Conservation (phyloP, 257 asterid genomes). For the Mitragyna speciosa region DNA sequence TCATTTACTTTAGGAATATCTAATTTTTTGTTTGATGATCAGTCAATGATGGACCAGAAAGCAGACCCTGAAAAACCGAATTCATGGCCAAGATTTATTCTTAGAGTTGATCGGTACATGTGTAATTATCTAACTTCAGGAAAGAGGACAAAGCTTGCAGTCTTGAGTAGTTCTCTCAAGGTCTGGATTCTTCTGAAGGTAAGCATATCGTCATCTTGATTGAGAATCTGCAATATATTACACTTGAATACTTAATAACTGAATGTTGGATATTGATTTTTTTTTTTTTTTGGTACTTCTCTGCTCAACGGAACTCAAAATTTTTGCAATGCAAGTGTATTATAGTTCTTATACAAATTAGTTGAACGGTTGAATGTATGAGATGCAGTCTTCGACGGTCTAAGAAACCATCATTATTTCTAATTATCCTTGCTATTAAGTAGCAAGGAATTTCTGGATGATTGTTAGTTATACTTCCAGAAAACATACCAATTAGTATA, state of each 20-base stretch:
- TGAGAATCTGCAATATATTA: constrained; percentile 4
- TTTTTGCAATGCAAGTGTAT: not conserved
- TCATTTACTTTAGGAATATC: not conserved
- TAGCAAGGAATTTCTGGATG: no score
- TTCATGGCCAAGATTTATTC: constrained; percentile 86
- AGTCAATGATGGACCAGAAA: constrained; percentile 72
- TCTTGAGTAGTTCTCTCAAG: constrained; percentile 93
- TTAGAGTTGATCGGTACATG: constrained; percentile 90
- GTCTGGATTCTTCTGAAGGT: constrained; percentile 97
- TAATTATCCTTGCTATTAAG: no score
- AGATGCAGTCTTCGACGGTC: no score
- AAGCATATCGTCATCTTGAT: constrained; percentile 11
- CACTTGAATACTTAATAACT: not conserved
- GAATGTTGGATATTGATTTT: not conserved
- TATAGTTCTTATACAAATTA: not conserved
- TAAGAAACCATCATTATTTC: no score
- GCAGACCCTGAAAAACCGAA: constrained; percentile 73
- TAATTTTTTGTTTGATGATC: constrained; percentile 19
- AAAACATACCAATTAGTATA: not conserved
- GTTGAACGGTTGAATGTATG: not conserved
- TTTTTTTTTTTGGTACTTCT: not conserved
- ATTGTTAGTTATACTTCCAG: not conserved
- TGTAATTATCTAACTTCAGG: constrained; percentile 88
- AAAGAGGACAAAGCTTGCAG: constrained; percentile 81
- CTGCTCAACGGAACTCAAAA: not conserved